Evolutionary conservation across 179 eudicot genomes (phyloP).

Genomic region (Amaranthus tricolor): DNA sequence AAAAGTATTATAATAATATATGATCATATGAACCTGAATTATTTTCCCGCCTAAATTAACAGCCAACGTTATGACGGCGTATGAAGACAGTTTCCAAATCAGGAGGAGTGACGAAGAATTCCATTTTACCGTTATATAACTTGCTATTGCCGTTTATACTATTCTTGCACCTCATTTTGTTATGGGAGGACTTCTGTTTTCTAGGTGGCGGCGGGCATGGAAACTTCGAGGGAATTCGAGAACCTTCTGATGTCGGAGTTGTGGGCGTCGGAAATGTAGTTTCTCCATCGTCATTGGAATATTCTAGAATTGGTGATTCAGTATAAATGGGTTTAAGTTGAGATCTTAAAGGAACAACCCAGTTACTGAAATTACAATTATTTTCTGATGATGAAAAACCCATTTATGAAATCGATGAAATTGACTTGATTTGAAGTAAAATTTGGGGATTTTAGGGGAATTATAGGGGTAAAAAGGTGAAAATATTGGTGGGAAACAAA

Average conservation of each 20-base stretch:
- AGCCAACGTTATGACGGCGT: conserved; percentile 24
- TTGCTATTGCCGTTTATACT: neutral
- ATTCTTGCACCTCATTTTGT: conserved; percentile 12
- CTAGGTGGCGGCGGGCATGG: conserved; percentile 52
- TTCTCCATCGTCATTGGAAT: neutral
- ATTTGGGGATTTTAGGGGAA: neutral
- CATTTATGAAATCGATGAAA: conserved; percentile 11
- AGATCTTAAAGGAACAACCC: conserved; percentile 35
- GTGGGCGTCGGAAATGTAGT: conserved; percentile 18
- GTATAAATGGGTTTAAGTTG: conserved; percentile 47
- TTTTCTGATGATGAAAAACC: conserved; percentile 20
- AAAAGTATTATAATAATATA: neutral
- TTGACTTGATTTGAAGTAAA: too few relatives aligned
- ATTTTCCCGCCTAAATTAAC: neutral
- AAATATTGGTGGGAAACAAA: neutral
- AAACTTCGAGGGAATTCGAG: conserved; percentile 36
- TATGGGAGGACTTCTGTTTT: conserved; percentile 32
- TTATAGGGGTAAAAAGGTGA: neutral
- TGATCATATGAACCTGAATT: neutral
- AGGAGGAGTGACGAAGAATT: conserved; percentile 36
- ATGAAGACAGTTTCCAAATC: conserved; percentile 41
- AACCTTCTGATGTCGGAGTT: conserved; percentile 44
- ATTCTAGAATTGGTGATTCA: too few relatives aligned
- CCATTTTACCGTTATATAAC: conserved; percentile 18
- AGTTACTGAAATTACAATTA: conserved; percentile 1